phyloP scores from a whole-genome alignment of 352 stramenopile species.

The Globisporangium nunn region DNA sequence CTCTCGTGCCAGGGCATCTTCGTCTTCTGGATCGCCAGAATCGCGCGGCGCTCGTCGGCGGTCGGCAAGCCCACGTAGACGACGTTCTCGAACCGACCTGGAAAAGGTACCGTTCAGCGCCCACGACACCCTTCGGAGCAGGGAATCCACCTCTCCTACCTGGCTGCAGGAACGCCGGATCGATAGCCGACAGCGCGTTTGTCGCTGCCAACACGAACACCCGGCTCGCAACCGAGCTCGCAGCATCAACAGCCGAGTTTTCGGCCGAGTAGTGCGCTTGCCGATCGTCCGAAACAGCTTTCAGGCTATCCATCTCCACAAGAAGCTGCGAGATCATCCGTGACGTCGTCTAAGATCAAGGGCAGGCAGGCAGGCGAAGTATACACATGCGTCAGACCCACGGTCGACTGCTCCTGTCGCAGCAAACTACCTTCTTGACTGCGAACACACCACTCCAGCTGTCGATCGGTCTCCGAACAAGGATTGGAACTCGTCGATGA shows the following conservation, averaged over 20 bases:
- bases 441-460: conserved; percentile 33
- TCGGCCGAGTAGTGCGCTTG: background rate
- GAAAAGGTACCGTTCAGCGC: background rate
- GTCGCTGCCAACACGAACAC: conserved; percentile 81
- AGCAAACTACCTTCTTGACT: too few species aligned
- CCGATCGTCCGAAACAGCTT: conserved; percentile 37
- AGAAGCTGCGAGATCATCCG: conserved; percentile 84
- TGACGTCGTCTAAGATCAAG: conserved; percentile 43
- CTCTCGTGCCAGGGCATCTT: conserved; percentile 70
- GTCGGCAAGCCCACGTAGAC: conserved; percentile 66
- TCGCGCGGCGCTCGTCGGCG: conserved; percentile 40
- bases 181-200: conserved; percentile 67
- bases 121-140: background rate
- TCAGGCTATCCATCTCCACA: conserved; percentile 73
- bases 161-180: conserved; percentile 76
- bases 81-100: conserved; percentile 81
- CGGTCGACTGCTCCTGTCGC: too few species aligned
- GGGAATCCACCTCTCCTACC: conserved; percentile 15
- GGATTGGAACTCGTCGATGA: conserved; percentile 87
- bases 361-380: background rate
- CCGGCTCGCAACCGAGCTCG: conserved; percentile 23
- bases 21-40: conserved; percentile 50
- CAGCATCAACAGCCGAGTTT: background rate
- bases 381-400: too few species aligned
- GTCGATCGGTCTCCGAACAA: conserved; percentile 76